Evolutionary conservation across 1,139 yeast genomes (phyloP).

Genomic region (Scheffersomyces insectosa): DNA sequence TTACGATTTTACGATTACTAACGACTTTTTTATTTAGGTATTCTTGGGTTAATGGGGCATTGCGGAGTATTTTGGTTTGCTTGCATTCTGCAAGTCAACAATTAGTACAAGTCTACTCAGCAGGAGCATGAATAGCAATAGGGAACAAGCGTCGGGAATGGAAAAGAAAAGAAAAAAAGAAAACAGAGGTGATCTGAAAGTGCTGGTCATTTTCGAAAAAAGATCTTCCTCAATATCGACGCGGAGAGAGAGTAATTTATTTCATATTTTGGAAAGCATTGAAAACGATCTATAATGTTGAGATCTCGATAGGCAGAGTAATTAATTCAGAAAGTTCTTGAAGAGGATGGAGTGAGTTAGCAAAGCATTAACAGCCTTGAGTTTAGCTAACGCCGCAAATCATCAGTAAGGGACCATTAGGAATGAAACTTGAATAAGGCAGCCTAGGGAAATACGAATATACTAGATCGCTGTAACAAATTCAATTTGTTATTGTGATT

Average conservation of each 20-base stretch:
- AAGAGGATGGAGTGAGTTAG: neutral
- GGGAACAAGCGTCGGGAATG: too few species aligned
- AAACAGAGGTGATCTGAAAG: slow-evolving; percentile 1
- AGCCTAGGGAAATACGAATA: slow-evolving; percentile 1
- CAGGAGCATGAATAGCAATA: too few species aligned
- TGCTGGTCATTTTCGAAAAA: neutral
- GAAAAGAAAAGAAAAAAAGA: neutral
- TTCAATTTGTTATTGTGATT: too few species aligned
- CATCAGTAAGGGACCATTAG: neutral
- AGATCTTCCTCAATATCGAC: neutral
- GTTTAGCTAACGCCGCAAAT: neutral
- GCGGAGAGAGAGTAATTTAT: neutral
- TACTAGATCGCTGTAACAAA: neutral
- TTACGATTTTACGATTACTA: slow-evolving; percentile 8
- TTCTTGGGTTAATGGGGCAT: neutral
- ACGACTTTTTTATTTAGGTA: slow-evolving; percentile 1
- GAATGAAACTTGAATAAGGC: neutral
- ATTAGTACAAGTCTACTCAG: too few species aligned
- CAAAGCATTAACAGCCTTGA: neutral
- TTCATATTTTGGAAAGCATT: slow-evolving; percentile 1
- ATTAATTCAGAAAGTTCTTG: neutral
- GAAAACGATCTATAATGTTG: neutral
- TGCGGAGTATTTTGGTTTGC: too few species aligned
- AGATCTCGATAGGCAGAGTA: slow-evolving; percentile 1
- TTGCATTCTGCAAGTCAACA: too few species aligned